phyloP scores from a whole-genome alignment of 345 rosid species.

The Murraya koenigii region DNA sequence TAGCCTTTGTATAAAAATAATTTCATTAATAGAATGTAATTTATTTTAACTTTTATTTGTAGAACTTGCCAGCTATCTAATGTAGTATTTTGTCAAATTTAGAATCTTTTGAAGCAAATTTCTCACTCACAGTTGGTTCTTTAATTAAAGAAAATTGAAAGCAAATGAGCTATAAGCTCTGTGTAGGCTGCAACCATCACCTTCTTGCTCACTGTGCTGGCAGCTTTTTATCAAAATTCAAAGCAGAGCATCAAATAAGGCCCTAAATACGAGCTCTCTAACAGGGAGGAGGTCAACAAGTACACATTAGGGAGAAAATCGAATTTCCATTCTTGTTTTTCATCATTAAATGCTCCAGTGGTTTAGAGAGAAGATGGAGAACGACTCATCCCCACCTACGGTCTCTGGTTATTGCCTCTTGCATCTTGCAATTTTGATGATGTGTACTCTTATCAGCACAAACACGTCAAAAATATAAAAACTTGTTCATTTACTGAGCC shows the following conservation, averaged over 20 bases:
- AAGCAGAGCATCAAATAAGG: neutral
- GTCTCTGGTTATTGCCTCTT: no score
- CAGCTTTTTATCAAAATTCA: slow-evolving; percentile 8
- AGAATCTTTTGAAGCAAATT: neutral
- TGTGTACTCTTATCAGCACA: no score
- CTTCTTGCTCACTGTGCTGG: slow-evolving; percentile 7
- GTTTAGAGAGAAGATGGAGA: no score
- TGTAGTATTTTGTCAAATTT: neutral
- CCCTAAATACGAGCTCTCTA: slow-evolving; percentile 1
- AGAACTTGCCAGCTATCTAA: no score
- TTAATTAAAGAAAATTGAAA: neutral
- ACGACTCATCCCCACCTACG: no score
- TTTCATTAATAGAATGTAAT: slow-evolving; percentile 15
- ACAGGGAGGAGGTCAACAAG: neutral
- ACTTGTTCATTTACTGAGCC: no score
- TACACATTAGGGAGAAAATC: neutral
- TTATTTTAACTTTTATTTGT: neutral
- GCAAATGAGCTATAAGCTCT: neutral
- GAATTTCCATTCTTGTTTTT: neutral
- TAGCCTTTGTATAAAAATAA: slow-evolving; percentile 24
- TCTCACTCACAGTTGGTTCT: neutral
- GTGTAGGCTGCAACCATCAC: neutral
- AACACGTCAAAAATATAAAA: no score
- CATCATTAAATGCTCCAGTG: no score
- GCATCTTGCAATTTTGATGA: no score